Evolutionary conservation across 1,284 basidiomycete species (phyloP), one percentile per base, ranked within the genome.

Genomic region (Tilletia indica): DNA sequence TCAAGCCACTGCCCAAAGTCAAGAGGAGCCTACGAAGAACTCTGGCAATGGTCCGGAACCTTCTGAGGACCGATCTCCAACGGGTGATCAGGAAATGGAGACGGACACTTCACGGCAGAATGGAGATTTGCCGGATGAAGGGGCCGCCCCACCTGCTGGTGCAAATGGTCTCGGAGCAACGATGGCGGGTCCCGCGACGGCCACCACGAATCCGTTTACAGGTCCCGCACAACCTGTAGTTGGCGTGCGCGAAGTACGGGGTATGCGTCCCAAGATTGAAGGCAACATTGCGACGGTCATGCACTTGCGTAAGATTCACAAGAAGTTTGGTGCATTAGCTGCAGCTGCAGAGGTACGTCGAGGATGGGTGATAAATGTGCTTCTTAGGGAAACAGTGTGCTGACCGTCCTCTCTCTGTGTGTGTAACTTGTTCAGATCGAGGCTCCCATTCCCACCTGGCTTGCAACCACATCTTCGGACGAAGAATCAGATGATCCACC

Each of bases 241-340:
- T 56, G 56, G 42, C 31, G 51, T 56, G 39, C 68, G 61, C 6
- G 61, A 64, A 16, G 61, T 64, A 38, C 31, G 73, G 45, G 80
- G 80, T 6, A 63, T 82, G 0, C 75, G 72, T 12, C 77, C 77
- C 21, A 68, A 70, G 64, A 71, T 82, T 31, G 77, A 77, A 36
- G 76, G 75, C 48, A 83, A 83, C 67, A 77, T 83, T 34, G 74
- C 72, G 3, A 82, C 79, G 5, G 63, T 83, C 19, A 77, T 74
- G 16, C 77, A 79, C n/a, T 73, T 83, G 47, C 77, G 81, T 54
- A 71, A 73, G 47, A 82, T 81, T 39, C 79, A 82, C 68, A 63
- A 66, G 58, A 83, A 82, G 71, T 80, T 82, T 68, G 74, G 76
- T 61, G 72, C 73, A 21, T 71, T 83, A 19, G 77, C 78, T 31